These are phyloP conservation scores for Elongisporangium prolatum DNA, from an alignment of 352 stramenopile genomes.

Conservation along the genomic window DNA sequence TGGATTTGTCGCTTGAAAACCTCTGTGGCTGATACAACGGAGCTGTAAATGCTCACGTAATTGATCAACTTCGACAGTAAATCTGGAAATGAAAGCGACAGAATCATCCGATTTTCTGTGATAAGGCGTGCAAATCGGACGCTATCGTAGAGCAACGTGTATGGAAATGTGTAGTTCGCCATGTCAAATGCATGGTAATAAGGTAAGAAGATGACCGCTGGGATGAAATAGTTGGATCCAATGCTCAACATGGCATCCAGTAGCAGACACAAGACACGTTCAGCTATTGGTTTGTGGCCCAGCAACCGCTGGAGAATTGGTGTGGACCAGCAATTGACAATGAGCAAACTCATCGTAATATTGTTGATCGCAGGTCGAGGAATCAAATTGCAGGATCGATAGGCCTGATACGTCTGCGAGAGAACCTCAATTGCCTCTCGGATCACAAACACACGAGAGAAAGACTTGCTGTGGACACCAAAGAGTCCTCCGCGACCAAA, in stretches of 20 bases:
- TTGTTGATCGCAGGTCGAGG: slow-evolving; percentile 9
- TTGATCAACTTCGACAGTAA: not conserved
- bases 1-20: not conserved
- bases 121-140: not conserved
- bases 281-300: not conserved
- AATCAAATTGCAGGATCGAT: slow-evolving; percentile 6
- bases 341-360: slow-evolving; percentile 2
- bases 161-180: not conserved
- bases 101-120: not conserved
- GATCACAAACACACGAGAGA: not conserved
- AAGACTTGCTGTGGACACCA: slow-evolving; percentile 4
- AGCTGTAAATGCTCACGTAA: not conserved
- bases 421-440: slow-evolving; percentile 2
- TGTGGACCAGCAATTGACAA: slow-evolving; percentile 8
- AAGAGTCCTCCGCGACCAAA: slow-evolving; percentile 5
- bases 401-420: slow-evolving; percentile 5
- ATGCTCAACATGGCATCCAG: slow-evolving; percentile 9
- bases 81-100: not conserved
- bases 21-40: not conserved
- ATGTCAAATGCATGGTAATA: slow-evolving; percentile 1
- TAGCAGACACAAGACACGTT: slow-evolving; percentile 5
- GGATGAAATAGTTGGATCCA: slow-evolving; percentile 6
- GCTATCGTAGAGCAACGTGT: too few species aligned
- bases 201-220: slow-evolving; percentile 4
- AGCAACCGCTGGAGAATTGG: slow-evolving; percentile 5